Evolutionary conservation across 2,329 filamentous ascomycete genomes (phyloP).

Genomic region (Fusarium guadeloupense): DNA sequence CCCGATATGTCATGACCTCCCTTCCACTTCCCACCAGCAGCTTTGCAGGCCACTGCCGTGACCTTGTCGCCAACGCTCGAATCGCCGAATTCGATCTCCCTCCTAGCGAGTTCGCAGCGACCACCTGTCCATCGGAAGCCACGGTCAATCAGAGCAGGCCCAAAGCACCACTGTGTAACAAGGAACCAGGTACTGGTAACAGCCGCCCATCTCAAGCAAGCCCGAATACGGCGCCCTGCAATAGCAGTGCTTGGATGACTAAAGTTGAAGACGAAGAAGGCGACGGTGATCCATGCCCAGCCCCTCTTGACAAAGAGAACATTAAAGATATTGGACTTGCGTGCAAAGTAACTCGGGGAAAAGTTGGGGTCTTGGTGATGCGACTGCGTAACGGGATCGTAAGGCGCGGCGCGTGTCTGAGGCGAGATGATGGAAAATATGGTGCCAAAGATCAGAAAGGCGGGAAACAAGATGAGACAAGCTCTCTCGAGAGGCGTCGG

Average conservation of each 20-base stretch:
- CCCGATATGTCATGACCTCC: conserved; percentile 98
- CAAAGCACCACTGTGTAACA: conserved; percentile 97
- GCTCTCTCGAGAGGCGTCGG: conserved; percentile 74
- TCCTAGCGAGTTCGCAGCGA: conserved; percentile 71
- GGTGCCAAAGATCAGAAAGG: conserved; percentile 81
- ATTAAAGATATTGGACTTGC: conserved; percentile 94
- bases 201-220: conserved; percentile 72
- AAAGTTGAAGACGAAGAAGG: conserved; percentile 75
- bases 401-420: conserved; percentile 69
- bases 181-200: conserved; percentile 84
- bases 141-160: conserved; percentile 87
- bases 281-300: conserved; percentile 88
- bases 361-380: conserved; percentile 64
- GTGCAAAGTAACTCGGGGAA: conserved; percentile 88
- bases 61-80: conserved; percentile 63
- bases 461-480: conserved; percentile 76
- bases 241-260: conserved; percentile 68
- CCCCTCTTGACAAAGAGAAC: conserved; percentile 92
- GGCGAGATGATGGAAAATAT: conserved; percentile 83
- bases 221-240: conserved; percentile 59
- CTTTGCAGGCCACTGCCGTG: conserved; percentile 83
- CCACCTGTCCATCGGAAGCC: conserved; percentile 90
- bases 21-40: conserved; percentile 82
- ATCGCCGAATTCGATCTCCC: conserved; percentile 57
- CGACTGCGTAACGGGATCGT: conserved; percentile 69